These are phyloP conservation scores for Coemansia sp. DNA, from an alignment of 371 early-diverging fungal genomes.

Conservation along the genomic window DNA sequence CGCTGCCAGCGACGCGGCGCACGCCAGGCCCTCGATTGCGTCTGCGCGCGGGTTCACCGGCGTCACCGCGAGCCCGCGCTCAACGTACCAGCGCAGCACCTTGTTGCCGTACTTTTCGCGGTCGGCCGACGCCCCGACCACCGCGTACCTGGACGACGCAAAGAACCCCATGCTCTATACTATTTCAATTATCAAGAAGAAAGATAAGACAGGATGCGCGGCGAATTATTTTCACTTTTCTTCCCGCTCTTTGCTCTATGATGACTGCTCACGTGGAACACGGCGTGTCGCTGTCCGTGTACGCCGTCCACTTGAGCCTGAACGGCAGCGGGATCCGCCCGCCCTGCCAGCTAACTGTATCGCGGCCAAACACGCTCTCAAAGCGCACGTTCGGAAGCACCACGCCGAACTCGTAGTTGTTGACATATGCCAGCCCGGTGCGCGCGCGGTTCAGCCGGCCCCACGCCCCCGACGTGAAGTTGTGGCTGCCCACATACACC, in stretches of 20 bases:
- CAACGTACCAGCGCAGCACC: slow-evolving; percentile 68
- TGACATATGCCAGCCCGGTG: slow-evolving; percentile 1
- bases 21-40: slow-evolving; percentile 55
- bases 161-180: slow-evolving; percentile 37
- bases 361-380: slow-evolving; percentile 22
- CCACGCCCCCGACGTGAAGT: slow-evolving; percentile 50
- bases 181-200: neutral
- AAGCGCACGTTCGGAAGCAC: slow-evolving; percentile 20
- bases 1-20: slow-evolving; percentile 52
- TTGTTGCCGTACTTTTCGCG: slow-evolving; percentile 77
- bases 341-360: slow-evolving; percentile 18
- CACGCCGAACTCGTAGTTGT: slow-evolving; percentile 49
- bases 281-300: slow-evolving; percentile 22
- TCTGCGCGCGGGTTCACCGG: slow-evolving; percentile 57
- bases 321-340: slow-evolving; percentile 42
- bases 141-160: slow-evolving; percentile 58
- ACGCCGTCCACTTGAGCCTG: slow-evolving; percentile 30
- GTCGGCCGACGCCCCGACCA: slow-evolving; percentile 74
- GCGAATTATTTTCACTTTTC: too few relatives aligned
- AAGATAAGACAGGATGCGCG: neutral
- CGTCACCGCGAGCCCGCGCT: slow-evolving; percentile 49
- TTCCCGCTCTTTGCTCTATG: too few relatives aligned
- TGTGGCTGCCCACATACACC: slow-evolving; percentile 51
- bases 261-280: too few relatives aligned
- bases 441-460: slow-evolving; percentile 8